Base-by-base conservation (phyloP, 352 stramenopile species). In the Globisporangium solare region DNA sequence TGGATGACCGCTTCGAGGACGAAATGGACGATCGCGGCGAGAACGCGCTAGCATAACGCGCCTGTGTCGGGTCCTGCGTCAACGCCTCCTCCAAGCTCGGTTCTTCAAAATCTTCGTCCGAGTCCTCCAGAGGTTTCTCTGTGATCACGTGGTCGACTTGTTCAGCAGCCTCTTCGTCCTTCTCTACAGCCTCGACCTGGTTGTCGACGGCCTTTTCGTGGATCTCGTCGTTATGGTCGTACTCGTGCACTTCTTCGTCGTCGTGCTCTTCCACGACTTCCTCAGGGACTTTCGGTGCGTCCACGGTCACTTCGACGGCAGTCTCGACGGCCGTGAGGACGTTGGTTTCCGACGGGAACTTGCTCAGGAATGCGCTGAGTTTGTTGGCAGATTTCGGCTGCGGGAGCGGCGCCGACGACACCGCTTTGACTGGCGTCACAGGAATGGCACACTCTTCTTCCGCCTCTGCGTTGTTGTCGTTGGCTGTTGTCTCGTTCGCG, bases 301-400 rank as follows among this genome's bases (percentile, higher is more conserved):
- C 27, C 27, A 31, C 49, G 20, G 18, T 35, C 10, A 35, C 31
- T 11, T 27, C 54, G 49, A 60, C 45, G 13, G 18, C 35, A 46
- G 48, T 22, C 14, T 47, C 47, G 2, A 68, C 60, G 5, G 67
- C 55, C n/a, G 35, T 39, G 22, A 64, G 51, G 12, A 64, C 58
- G 45, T 64, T 64, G 6, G 58, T 50, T 22, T 64, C 53, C n/a
- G 58, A 64, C 22, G 78, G 76, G 56, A 91, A 80, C 54, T 88
- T 84, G 60, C 68, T 86, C 10, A 91, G 66, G 54, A 91, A 91
- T 14, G 76, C 74, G 18, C 62, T 83, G 20, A 91, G 68, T 21
- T 73, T 67, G 58, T 61, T 86, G 53, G 8, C 58, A 14, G 39
- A 22, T 1, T 18, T 27, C 18, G 51, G 35, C 12, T 41, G 42